phyloP scores from a whole-genome alignment of 805 yeast species.

The Ogataea trehalophila region DNA sequence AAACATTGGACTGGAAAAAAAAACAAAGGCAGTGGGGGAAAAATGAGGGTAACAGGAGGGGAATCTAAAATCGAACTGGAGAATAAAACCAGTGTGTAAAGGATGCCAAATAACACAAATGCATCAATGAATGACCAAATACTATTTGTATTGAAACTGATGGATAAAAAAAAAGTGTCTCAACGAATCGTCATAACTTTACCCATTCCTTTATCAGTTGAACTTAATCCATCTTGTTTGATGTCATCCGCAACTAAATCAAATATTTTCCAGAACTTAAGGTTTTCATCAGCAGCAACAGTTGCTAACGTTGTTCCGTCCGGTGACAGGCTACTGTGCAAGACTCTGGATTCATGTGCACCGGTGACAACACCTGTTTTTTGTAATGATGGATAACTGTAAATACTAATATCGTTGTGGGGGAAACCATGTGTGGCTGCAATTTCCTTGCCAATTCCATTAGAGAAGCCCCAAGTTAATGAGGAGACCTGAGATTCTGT shows the following conservation, averaged over 20 bases:
- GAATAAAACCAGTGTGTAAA: no score
- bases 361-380: conserved; percentile 81
- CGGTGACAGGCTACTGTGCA: conserved; percentile 80
- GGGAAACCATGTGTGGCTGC: conserved; percentile 96
- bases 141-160: no score
- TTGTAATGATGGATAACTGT: conserved; percentile 79
- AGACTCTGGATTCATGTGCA: conserved; percentile 88
- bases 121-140: no score
- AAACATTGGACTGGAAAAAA: no score
- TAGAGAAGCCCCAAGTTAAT: conserved; percentile 80
- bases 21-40: no score
- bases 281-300: conserved; percentile 92
- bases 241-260: conserved; percentile 37
- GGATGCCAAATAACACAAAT: no score
- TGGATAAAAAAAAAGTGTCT: background rate
- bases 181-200: conserved; percentile 50
- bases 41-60: no score
- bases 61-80: no score
- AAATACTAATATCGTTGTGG: conserved; percentile 73
- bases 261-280: conserved; percentile 91
- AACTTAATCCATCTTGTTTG: conserved; percentile 20
- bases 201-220: conserved; percentile 40
- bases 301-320: conserved; percentile 90
- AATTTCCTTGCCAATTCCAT: conserved; percentile 72
- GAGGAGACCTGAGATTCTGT: conserved; percentile 96